phyloP scores from a whole-genome alignment of 768 basidiomycete species.

The Suillus subalutaceus region DNA sequence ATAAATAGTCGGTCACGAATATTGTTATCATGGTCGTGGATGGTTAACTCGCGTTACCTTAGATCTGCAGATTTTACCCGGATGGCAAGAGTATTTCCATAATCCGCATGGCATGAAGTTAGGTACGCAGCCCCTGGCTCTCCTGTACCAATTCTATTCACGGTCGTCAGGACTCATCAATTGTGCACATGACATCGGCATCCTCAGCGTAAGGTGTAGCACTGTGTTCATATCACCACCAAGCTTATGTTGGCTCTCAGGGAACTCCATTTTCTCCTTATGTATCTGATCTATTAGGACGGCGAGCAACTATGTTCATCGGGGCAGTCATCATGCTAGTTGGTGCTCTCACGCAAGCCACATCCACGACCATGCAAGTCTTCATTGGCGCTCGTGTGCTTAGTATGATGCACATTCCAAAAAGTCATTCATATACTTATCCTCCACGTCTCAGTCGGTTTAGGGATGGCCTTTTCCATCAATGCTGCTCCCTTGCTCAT shows the following conservation, averaged over 20 bases:
- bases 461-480: constrained; percentile 62
- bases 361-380: constrained; percentile 47
- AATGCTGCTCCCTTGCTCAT: constrained; percentile 68
- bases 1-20: constrained; percentile 46
- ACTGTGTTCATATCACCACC: neutral
- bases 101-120: constrained; percentile 53
- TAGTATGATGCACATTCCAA: constrained; percentile 5
- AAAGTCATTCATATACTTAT: neutral
- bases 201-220: constrained; percentile 42
- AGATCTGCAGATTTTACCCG: constrained; percentile 73
- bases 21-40: neutral
- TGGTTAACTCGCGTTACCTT: constrained; percentile 33
- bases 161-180: constrained; percentile 55
- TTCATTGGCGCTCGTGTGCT: constrained; percentile 62
- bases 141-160: neutral
- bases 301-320: constrained; percentile 58
- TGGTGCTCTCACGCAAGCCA: constrained; percentile 59
- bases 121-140: constrained; percentile 35
- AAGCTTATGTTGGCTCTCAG: constrained; percentile 28
- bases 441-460: constrained; percentile 47
- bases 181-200: constrained; percentile 64
- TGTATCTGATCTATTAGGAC: constrained; percentile 61
- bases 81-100: constrained; percentile 60
- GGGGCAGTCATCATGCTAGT: constrained; percentile 68
- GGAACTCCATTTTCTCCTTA: constrained; percentile 66